Conservation (phyloP, 257 asterid species). For the Anisodus acutangulus region DNA sequence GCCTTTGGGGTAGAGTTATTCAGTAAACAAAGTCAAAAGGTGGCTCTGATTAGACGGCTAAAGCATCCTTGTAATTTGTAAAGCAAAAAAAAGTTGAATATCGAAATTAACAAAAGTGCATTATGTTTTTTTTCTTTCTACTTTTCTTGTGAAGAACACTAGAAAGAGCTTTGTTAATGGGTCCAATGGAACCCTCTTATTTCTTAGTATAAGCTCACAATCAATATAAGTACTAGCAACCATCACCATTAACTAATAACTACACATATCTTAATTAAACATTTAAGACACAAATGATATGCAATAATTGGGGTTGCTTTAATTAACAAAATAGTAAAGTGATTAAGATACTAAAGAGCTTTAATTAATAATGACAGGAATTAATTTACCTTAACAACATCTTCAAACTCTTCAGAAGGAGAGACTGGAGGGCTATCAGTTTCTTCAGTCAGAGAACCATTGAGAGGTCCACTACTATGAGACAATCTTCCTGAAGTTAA, state of each 20-base stretch:
- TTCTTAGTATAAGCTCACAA: slow-evolving; percentile 25
- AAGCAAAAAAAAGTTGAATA: slow-evolving; percentile 56
- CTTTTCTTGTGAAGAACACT: slow-evolving; percentile 37
- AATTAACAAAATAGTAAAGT: neutral
- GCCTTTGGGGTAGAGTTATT: neutral
- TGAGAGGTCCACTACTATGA: slow-evolving; percentile 94
- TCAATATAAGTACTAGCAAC: slow-evolving; percentile 27
- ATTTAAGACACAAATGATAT: neutral
- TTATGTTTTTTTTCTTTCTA: slow-evolving; percentile 31
- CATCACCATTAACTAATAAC: slow-evolving; percentile 63
- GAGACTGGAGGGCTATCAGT: slow-evolving; percentile 89
- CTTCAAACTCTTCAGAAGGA: slow-evolving; percentile 90
- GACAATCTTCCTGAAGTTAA: slow-evolving; percentile 98
- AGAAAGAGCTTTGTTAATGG: slow-evolving; percentile 40
- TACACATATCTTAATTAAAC: neutral
- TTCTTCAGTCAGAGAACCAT: slow-evolving; percentile 82
- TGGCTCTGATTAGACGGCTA: slow-evolving; percentile 43
- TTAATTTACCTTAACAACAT: slow-evolving; percentile 80
- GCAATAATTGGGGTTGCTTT: slow-evolving; percentile 1
- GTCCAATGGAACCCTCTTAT: neutral
- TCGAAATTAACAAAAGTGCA: slow-evolving; percentile 66
- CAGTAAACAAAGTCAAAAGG: slow-evolving; percentile 58
- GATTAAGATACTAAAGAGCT: neutral
- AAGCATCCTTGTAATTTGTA: slow-evolving; percentile 48
- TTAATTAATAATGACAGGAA: neutral